Evolutionary conservation across 2,329 filamentous ascomycete genomes (phyloP).

Genomic region (Penicillium freii): DNA sequence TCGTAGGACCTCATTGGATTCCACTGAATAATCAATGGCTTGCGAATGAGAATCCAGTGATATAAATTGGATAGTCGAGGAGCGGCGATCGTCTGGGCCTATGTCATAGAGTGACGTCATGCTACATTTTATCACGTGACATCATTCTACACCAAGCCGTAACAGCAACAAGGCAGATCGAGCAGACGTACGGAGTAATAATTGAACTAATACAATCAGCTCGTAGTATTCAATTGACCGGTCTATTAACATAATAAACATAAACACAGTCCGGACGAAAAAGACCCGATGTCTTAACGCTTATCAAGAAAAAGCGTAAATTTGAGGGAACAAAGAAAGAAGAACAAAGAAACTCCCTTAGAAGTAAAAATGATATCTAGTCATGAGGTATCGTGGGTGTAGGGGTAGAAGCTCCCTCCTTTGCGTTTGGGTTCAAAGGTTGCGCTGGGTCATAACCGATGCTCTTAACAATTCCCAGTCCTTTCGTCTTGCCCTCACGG

Average conservation of each 20-base stretch:
- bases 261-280: not conserved
- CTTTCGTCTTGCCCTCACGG: conserved; percentile 91
- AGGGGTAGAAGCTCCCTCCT: conserved; percentile 18
- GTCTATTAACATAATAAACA: not conserved
- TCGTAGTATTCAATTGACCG: not conserved
- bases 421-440: conserved; percentile 46
- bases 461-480: conserved; percentile 87
- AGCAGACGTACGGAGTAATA: not conserved
- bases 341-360: not conserved
- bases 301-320: not conserved
- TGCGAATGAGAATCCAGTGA: conserved; percentile 3
- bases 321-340: not conserved
- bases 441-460: conserved; percentile 76
- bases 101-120: conserved; percentile 12
- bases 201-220: not conserved
- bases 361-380: not conserved
- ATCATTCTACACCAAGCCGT: not conserved
- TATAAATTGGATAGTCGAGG: not conserved
- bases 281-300: not conserved
- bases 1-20: not conserved
- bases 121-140: not conserved
- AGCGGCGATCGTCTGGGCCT: conserved; percentile 7
- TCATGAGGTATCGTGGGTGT: conserved; percentile 1
- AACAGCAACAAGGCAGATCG: not conserved
- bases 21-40: not conserved